These are phyloP conservation scores for Bryoerythrophyllum caledonicum DNA, from an alignment of 225 moss, liverwort and hornwort species.

Conservation along the genomic window DNA sequence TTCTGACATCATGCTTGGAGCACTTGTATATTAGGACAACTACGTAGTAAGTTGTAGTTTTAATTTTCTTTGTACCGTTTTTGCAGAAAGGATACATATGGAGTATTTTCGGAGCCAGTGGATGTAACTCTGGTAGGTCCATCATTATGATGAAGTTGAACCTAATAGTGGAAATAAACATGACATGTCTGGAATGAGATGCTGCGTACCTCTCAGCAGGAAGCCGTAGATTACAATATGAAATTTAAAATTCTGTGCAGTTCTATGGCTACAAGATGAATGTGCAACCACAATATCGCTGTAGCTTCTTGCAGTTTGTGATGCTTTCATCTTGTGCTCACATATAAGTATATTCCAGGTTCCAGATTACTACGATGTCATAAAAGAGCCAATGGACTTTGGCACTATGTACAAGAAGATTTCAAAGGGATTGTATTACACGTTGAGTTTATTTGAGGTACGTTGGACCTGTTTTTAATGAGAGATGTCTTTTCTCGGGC, in stretches of 20 bases:
- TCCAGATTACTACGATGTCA: slow-evolving; percentile 98
- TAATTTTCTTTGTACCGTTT: background rate
- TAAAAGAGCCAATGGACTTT: slow-evolving; percentile 99
- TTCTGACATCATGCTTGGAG: slow-evolving; percentile 2
- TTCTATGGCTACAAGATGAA: background rate
- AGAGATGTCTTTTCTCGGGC: slow-evolving; percentile 12
- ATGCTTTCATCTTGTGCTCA: slow-evolving; percentile 23
- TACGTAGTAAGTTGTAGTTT: background rate
- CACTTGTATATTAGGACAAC: background rate
- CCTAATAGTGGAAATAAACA: background rate
- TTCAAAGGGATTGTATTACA: slow-evolving; percentile 63
- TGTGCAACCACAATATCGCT: background rate
- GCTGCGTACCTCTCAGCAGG: background rate
- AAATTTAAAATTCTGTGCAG: background rate
- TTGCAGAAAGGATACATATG: slow-evolving; percentile 97
- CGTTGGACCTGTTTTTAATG: slow-evolving; percentile 6
- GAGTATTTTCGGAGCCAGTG: slow-evolving; percentile 97
- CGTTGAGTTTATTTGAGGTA: slow-evolving; percentile 79
- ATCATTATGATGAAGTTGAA: background rate
- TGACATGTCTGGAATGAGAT: slow-evolving; percentile 5
- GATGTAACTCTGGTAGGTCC: slow-evolving; percentile 73
- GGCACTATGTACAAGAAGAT: slow-evolving; percentile 97
- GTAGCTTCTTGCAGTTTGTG: slow-evolving; percentile 17
- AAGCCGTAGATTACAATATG: background rate
- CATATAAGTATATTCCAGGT: slow-evolving; percentile 53